Base-by-base conservation (phyloP, 805 yeast genomes). In the Tetrapisispora nanseiensis region DNA sequence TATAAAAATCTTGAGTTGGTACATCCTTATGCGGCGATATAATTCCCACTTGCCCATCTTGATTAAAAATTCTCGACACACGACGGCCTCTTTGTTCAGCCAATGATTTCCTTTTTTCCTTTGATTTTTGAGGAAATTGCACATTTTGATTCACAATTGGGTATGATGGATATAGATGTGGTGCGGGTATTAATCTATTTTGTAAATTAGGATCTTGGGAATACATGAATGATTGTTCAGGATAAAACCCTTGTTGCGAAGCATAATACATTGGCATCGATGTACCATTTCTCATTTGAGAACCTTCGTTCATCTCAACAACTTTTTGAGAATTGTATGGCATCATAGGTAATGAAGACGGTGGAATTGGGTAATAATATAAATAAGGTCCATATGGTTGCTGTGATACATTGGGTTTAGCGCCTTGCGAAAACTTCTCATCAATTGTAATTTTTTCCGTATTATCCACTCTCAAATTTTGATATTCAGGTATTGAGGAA, bases 21-120 rank as follows among this genome's bases (percentile, higher is more conserved):
- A 59, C 53, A 40, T 59, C 63, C 21, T 47, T 50, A 45, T 59
- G 63, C 10, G 65, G 65, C 3, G 63, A 55, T 6, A 57, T 46
- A 10, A 59, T 50, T 20, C 48, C 46, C 7, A 38, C 29, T 27
- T 47, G 47, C 10, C 52, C 49, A 29, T 51, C 54, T 43, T 55
- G 51, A 21, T 51, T 39, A 4, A 60, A 54, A 18, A 57, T 38
- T 29, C 57, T 48, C 1, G 63, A 59, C n/a, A 58, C 37, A 37
- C 64, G 49, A 13, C 57, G 48, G 9, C 64, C 64, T 33, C 64
- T 48, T 40, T 57, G 58, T 9, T 43, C 48, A 18, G 54, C 51
- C 13, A 54, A 33, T 3, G 63, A 57, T 37, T 43, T 49, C 13
- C 59, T 46, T 24, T 44, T 51, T n/a, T 50, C 48, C 21, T 50